Conservation (phyloP, 2,329 filamentous ascomycete genomes). For the Scolecobasidium constrictum region DNA sequence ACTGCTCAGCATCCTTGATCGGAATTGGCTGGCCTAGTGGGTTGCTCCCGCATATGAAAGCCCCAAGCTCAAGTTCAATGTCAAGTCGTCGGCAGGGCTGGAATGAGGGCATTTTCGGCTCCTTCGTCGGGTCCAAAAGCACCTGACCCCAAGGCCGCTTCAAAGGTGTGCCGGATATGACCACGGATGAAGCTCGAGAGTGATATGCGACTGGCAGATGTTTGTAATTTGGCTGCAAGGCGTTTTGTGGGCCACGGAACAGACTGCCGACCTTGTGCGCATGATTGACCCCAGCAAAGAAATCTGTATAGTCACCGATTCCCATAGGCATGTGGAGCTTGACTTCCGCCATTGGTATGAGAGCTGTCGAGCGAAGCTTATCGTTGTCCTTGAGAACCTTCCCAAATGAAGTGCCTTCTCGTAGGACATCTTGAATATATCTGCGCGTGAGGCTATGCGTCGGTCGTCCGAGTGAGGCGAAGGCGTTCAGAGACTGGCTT, state of each 20-base stretch:
- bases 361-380: slow-evolving; percentile 31
- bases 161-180: slow-evolving; percentile 37
- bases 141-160: slow-evolving; percentile 39
- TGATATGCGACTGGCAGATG: slow-evolving; percentile 45
- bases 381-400: slow-evolving; percentile 52
- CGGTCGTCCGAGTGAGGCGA: slow-evolving; percentile 59
- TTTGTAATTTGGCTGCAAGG: slow-evolving; percentile 38
- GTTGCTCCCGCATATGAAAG: slow-evolving; percentile 37
- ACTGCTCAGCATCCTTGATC: slow-evolving; percentile 34
- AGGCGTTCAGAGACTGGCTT: slow-evolving; percentile 57
- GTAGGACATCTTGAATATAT: slow-evolving; percentile 58
- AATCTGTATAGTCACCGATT: slow-evolving; percentile 48
- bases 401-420: slow-evolving; percentile 45
- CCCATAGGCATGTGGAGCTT: slow-evolving; percentile 53
- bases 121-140: no score
- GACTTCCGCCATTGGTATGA: slow-evolving; percentile 49
- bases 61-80: slow-evolving; percentile 40
- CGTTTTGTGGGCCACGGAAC: slow-evolving; percentile 33
- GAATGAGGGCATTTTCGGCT: slow-evolving; percentile 48
- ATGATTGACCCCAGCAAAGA: slow-evolving; percentile 44
- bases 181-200: slow-evolving; percentile 43
- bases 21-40: slow-evolving; percentile 29
- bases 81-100: slow-evolving; percentile 31
- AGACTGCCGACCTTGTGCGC: slow-evolving; percentile 38
- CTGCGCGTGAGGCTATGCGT: slow-evolving; percentile 56